phyloP scores from a whole-genome alignment of 176 grass and related monocot species.

The Avena sativa region DNA sequence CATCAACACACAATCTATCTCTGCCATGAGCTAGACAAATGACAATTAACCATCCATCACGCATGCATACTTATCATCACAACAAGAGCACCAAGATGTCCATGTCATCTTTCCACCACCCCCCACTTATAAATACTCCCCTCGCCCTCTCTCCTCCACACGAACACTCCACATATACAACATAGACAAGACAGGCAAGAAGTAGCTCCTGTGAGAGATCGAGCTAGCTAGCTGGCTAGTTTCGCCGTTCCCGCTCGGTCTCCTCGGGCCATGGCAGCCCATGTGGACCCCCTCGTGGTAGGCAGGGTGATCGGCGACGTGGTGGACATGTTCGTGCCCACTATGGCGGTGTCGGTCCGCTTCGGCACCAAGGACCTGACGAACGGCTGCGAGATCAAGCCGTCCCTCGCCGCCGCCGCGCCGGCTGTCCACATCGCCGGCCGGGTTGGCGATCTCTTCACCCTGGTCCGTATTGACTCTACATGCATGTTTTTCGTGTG shows the following conservation, averaged over 20 bases:
- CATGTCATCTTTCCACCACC: conserved; percentile 48
- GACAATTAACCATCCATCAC: conserved; percentile 24
- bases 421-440: conserved; percentile 62
- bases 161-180: not conserved
- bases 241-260: not conserved
- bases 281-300: conserved; percentile 72
- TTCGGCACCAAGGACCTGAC: conserved; percentile 66
- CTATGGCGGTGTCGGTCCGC: conserved; percentile 55
- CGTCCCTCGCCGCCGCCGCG: conserved; percentile 30
- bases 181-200: not conserved
- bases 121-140: conserved; percentile 46
- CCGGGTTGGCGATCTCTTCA: conserved; percentile 55
- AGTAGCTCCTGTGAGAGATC: too few relatives aligned
- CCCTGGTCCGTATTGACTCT: conserved; percentile 46
- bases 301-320: conserved; percentile 83
- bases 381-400: conserved; percentile 74
- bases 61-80: conserved; percentile 37
- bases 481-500: too few relatives aligned
- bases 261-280: conserved; percentile 38
- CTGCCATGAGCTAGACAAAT: not conserved
- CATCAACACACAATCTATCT: conserved; percentile 17
- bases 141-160: not conserved
- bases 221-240: not conserved
- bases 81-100: conserved; percentile 37
- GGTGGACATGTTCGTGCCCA: conserved; percentile 76